phyloP scores from a whole-genome alignment of 768 basidiomycete genomes.

The Lactarius quietus region DNA sequence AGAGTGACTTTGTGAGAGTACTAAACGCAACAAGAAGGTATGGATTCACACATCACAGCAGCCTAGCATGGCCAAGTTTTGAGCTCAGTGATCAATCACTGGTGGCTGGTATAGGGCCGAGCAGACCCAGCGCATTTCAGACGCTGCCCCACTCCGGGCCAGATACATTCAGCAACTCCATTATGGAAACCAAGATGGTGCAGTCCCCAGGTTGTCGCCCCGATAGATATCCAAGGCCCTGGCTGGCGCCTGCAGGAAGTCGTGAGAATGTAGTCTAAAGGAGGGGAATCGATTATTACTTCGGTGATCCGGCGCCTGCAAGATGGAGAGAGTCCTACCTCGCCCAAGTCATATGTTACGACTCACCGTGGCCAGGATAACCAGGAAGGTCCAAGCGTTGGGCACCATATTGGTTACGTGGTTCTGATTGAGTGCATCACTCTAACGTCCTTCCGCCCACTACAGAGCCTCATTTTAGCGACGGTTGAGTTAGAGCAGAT shows the following conservation, averaged over 20 bases:
- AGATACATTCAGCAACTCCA: conserved; percentile 52
- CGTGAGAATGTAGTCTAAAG: conserved; percentile 11
- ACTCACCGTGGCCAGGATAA: conserved; percentile 32
- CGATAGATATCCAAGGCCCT: conserved; percentile 48
- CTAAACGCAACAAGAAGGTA: conserved; percentile 9
- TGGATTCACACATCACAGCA: conserved; percentile 33
- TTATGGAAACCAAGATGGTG: conserved; percentile 42
- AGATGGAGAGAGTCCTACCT: conserved; percentile 40
- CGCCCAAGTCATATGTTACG: conserved; percentile 43
- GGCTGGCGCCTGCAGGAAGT: conserved; percentile 40
- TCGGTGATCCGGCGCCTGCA: conserved; percentile 17
- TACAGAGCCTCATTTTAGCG: conserved; percentile 20
- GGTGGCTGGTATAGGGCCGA: conserved; percentile 20
- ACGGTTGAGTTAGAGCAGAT: conserved; percentile 19
- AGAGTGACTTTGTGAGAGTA: not conserved
- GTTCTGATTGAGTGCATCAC: conserved; percentile 27
- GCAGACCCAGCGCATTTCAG: conserved; percentile 42
- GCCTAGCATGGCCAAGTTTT: no score
- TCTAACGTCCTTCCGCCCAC: conserved; percentile 27
- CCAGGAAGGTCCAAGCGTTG: conserved; percentile 23
- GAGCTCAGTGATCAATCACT: conserved; percentile 34
- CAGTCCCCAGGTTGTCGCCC: conserved; percentile 66
- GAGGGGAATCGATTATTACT: conserved; percentile 20
- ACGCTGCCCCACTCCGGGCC: conserved; percentile 36
- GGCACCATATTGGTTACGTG: conserved; percentile 8